A percentile compares a stretch with the other conserved stretches of the same genome.
Evolutionary conservation across 768 basidiomycete species (phyloP).

Genomic region (Lactifluus subvellereus): DNA sequence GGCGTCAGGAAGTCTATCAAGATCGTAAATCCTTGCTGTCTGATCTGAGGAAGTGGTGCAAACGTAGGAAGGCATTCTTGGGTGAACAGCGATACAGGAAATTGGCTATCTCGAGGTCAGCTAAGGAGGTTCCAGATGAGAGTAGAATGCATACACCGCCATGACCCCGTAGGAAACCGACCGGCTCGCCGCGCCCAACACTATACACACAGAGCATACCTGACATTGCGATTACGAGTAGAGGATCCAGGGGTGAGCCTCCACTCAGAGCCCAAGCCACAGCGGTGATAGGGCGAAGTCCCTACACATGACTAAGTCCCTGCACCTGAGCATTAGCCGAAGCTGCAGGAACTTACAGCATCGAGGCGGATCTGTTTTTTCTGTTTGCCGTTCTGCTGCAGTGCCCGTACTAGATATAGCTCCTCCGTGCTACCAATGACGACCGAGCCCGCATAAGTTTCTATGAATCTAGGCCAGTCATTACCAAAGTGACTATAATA

Average conservation of each 20-base stretch:
- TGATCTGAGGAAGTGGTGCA: conserved; percentile 71
- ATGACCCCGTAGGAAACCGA: conserved; percentile 43
- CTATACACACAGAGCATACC: conserved; percentile 55
- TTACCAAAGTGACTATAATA: conserved; percentile 1
- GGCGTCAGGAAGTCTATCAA: conserved; percentile 33
- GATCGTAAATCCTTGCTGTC: conserved; percentile 64
- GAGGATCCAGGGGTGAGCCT: conserved; percentile 44
- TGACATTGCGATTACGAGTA: conserved; percentile 50
- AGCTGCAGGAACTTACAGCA: conserved; percentile 3
- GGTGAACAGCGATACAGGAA: conserved; percentile 64
- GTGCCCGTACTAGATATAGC: conserved; percentile 11
- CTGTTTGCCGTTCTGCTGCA: conserved; percentile 6
- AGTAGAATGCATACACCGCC: conserved; percentile 18
- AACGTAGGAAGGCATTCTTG: conserved; percentile 49
- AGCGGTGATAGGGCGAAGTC: conserved; percentile 27
- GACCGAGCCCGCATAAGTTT: conserved; percentile 1
- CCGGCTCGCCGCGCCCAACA: conserved; percentile 35
- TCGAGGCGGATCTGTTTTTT: conserved; percentile 13
- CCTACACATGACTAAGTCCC: not conserved
- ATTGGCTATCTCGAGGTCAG: conserved; percentile 40
- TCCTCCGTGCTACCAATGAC: conserved; percentile 17
- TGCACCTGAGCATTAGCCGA: not conserved
- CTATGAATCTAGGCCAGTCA: conserved; percentile 8
- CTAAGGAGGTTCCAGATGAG: not conserved
- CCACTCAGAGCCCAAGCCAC: conserved; percentile 57